Evolutionary conservation across 2,329 filamentous ascomycete species (phyloP).

Genomic region (Grosmannia penicillata): DNA sequence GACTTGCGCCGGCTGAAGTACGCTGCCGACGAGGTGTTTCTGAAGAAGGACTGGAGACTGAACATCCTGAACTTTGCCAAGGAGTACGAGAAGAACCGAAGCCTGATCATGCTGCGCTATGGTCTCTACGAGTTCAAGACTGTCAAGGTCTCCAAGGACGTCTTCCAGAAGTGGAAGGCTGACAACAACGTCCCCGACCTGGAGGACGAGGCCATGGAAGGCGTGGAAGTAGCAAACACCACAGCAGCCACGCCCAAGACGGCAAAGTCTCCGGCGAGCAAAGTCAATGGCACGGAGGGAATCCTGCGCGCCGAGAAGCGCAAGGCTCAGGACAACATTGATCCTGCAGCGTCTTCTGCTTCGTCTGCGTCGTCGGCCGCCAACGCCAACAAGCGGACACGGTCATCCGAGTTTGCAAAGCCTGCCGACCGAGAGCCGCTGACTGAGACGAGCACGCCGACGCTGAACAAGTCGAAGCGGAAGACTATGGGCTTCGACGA

Average conservation of each 20-base stretch:
- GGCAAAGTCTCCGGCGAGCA: no score
- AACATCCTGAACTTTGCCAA: slow-evolving; percentile 49
- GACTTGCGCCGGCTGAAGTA: slow-evolving; percentile 47
- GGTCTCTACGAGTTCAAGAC: slow-evolving; percentile 50
- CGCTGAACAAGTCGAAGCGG: slow-evolving; percentile 34
- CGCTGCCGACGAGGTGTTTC: slow-evolving; percentile 44
- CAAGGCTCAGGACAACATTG: slow-evolving; percentile 38
- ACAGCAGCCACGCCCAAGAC: slow-evolving; percentile 9
- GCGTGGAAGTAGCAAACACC: slow-evolving; percentile 11
- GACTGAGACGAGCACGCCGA: slow-evolving; percentile 18
- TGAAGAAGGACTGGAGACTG: slow-evolving; percentile 46
- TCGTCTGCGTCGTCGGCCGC: slow-evolving; percentile 13
- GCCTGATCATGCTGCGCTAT: slow-evolving; percentile 45
- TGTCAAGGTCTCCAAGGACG: slow-evolving; percentile 41
- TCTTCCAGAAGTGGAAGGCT: slow-evolving; percentile 42
- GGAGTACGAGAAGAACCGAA: slow-evolving; percentile 49
- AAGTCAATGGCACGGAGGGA: slow-evolving; percentile 20
- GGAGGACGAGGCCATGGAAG: slow-evolving; percentile 25
- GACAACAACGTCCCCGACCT: slow-evolving; percentile 38
- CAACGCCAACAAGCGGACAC: slow-evolving; percentile 30
- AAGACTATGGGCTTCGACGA: slow-evolving; percentile 31
- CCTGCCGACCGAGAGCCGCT: slow-evolving; percentile 22
- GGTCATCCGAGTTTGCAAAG: slow-evolving; percentile 14
- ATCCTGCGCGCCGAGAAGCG: slow-evolving; percentile 27
- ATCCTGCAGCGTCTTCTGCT: slow-evolving; percentile 21